A percentile compares a stretch with the other conserved stretches of the same genome.
phyloP scores from a whole-genome alignment of 139 green algal species.

The Yamagishiella unicocca region DNA sequence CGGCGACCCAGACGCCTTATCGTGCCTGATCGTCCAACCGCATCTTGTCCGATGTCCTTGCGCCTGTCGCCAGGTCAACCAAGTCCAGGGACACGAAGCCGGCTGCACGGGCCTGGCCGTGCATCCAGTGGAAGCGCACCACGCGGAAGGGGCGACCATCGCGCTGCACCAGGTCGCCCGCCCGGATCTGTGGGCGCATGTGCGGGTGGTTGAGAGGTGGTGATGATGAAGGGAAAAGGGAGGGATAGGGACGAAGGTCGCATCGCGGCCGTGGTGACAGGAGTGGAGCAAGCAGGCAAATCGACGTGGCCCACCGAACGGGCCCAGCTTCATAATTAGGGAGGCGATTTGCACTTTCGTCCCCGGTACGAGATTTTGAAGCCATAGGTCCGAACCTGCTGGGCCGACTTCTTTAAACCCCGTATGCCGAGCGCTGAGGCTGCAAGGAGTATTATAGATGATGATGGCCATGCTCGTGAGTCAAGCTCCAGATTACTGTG shows the following conservation, averaged over 20 bases:
- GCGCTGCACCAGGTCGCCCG: slow-evolving; percentile 34
- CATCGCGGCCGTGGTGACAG: background rate
- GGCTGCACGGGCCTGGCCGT: slow-evolving; percentile 13
- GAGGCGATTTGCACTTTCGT: no score
- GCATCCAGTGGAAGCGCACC: slow-evolving; percentile 26
- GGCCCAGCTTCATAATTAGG: no score
- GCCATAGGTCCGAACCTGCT: no score
- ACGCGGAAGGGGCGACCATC: slow-evolving; percentile 30
- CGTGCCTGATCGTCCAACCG: slow-evolving; percentile 22
- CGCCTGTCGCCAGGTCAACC: slow-evolving; percentile 18
- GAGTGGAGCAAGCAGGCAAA: background rate
- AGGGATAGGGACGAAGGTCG: no score
- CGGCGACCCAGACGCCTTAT: no score
- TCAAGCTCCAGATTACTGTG: background rate
- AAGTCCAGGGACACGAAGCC: slow-evolving; percentile 43
- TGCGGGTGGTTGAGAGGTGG: background rate
- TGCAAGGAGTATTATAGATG: background rate
- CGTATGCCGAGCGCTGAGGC: background rate
- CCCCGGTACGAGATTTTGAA: no score
- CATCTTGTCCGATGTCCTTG: slow-evolving; percentile 12
- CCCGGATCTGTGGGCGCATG: background rate
- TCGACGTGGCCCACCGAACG: no score
- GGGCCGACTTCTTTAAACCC: slow-evolving; percentile 9
- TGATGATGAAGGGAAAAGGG: background rate
- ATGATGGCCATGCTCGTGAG: background rate